Base-by-base conservation (phyloP, 805 yeast species). In the Candida chauliodis region DNA sequence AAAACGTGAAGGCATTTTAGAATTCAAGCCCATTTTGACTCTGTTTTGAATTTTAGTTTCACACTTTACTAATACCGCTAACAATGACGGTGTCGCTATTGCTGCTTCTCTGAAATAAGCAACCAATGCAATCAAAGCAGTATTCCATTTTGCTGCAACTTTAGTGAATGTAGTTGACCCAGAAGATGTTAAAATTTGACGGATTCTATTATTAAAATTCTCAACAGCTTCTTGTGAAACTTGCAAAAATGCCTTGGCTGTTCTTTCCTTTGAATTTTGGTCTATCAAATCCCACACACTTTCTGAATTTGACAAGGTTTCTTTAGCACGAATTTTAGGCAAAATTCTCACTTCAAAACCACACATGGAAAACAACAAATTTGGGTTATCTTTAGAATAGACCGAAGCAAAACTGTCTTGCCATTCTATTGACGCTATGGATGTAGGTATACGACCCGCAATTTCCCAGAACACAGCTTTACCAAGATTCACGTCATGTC, bases 1-100 rank as follows among this genome's bases (percentile, higher is more conserved):
- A 63, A 93, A 93, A 40, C 99, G 72, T 0, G 96, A 81, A 1
- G 99, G 99, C 99, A 93, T 93, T 61, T 93, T 93, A 10, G 98
- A 91, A 52, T 93, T 93, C 44, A 93, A 71, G 0, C 99, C 99
- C 66, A 91, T 76, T 56, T 93, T 93, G 14, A 93, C 96, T 47
- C 95, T 73, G 38, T 90, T 93, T 61, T 93, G 99, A 31, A 93
- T 83, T 53, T 85, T 82, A 0, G 96, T 90, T 53, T 93, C 99
- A 48, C 95, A 78, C 52, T 84, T 87, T 8, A 93, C 99, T 33
- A 93, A 66, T 3, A 79, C 69, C 55, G 90, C 96, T 8, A 93
- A 66, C 23, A 93, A 63, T 4, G 82, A 54, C 37, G 82, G 87
- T 0, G 99, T 89, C 0, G 91, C 73, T 7, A 90, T 80, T 6